Evolutionary conservation across 495 filamentous ascomycete species (phyloP), one percentile per base, ranked within the genome.

Genomic region (Tuber brumale): DNA sequence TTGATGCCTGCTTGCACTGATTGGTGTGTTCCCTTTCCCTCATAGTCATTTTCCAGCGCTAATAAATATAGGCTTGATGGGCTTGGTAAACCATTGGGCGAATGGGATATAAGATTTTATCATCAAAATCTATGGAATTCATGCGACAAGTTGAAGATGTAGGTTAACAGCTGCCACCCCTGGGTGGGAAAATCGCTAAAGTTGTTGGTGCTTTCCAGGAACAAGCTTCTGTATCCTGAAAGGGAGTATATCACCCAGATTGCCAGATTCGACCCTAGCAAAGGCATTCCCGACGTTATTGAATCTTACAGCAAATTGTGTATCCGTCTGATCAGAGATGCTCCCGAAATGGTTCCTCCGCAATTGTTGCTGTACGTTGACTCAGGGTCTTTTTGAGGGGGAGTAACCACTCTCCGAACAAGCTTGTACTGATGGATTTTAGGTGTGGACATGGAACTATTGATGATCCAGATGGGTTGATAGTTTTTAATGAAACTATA

Each of bases 1-100:
- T 94, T 93, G 81, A 87, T 95, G 85, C 93, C 92, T 16, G 93
- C 93, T 23, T 91, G 92, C 4, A 95, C 93, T 1, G 93, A 96
- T 81, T 96, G 93, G 89, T 89, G 78, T 78, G 85, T 81, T 48
- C 41, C 27, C 39, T 8, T 35, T 12, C 37, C 7, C 12, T 77
- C 70, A 1, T 45, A 35, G 19, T 12, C 35, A 39, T 69, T 19
- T 12, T 31, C 51, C 21, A 14, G 41, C 16, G 14, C 69, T 45
- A 66, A 39, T 73, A 74, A 41, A 77, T 39, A 41, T 76, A 90
- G 89, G 93, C 86, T 95, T 44, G 93, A 97, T 84, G 93, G 93
- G 7, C 82, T 96, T 76, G 96, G 95, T 85, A 97, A 97, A 82
- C 80, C 86, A 46, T 87, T 97, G 82, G 88, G 88, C 74, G 87